Conservation (phyloP, 768 basidiomycete species). For the Pulveroboletus ravenelii region DNA sequence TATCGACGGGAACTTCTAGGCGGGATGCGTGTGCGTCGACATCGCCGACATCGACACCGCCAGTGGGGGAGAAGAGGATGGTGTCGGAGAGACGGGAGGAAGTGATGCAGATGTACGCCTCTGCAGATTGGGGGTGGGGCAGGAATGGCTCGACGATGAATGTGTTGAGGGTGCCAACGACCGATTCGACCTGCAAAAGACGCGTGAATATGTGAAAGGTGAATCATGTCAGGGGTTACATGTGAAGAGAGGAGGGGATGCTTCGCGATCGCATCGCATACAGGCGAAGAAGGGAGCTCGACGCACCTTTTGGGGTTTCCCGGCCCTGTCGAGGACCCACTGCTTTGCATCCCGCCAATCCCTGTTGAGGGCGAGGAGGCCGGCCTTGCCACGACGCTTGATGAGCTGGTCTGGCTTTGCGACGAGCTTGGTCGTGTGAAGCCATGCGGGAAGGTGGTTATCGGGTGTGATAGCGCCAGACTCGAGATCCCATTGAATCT, state of each 20-base stretch:
- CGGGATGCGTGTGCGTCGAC: conserved; percentile 96
- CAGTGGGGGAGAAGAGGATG: conserved; percentile 98
- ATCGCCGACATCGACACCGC: conserved; percentile 97
- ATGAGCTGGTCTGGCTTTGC: conserved; percentile 98
- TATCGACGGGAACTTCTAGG: conserved; percentile 71
- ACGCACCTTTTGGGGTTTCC: conserved; percentile 78
- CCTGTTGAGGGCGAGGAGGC: conserved; percentile 92
- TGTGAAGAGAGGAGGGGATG: conserved; percentile 14
- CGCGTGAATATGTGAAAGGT: conserved; percentile 14
- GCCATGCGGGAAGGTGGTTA: conserved; percentile 68
- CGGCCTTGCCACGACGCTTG: conserved; percentile 98
- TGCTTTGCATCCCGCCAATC: conserved; percentile 79
- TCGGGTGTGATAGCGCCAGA: conserved; percentile 60
- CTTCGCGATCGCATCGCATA: conserved; percentile 1
- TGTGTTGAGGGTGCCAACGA: conserved; percentile 92
- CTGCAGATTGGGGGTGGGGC: conserved; percentile 88
- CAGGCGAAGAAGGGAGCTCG: background rate
- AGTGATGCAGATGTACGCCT: conserved; percentile 98
- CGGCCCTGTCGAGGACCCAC: conserved; percentile 86
- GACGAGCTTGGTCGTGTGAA: conserved; percentile 82
- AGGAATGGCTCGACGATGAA: conserved; percentile 99
- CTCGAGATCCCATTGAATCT: conserved; percentile 76
- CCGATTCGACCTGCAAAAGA: conserved; percentile 71
- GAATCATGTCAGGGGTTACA: conserved; percentile 16
- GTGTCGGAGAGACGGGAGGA: conserved; percentile 91